phyloP scores from a whole-genome alignment of 441 rosid species.

The Gossypium schwendimanii region DNA sequence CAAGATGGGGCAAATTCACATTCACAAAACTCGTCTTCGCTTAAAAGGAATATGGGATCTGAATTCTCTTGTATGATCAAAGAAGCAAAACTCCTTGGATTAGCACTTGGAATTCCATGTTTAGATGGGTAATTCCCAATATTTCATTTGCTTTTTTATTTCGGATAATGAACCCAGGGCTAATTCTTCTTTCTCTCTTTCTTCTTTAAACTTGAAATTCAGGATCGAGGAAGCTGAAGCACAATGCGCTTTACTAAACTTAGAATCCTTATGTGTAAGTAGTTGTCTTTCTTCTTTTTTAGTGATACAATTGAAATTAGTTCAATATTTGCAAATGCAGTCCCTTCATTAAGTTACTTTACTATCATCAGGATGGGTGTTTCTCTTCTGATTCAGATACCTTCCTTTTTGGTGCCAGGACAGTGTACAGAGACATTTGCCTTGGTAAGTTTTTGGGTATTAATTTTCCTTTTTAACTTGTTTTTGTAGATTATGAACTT shows the following conservation, averaged over 20 bases:
- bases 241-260: constrained; percentile 75
- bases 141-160: not conserved
- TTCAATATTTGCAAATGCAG: not conserved
- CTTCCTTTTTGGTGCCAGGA: constrained; percentile 89
- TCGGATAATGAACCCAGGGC: not conserved
- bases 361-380: constrained; percentile 69
- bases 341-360: not conserved
- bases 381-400: constrained; percentile 87
- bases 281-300: constrained; percentile 8
- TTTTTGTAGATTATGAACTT: not conserved
- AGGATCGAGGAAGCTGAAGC: constrained; percentile 96
- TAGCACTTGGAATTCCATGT: constrained; percentile 77
- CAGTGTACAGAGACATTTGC: constrained; percentile 84
- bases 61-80: constrained; percentile 81
- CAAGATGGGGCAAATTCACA: constrained; percentile 34
- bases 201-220: constrained; percentile 16
- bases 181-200: constrained; percentile 1
- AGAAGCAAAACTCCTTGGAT: constrained; percentile 70
- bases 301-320: not conserved
- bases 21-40: constrained; percentile 42
- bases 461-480: constrained; percentile 11
- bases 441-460: constrained; percentile 44
- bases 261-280: constrained; percentile 81
- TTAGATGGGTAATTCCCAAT: constrained; percentile 63
- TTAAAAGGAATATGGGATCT: constrained; percentile 80